Base-by-base conservation (phyloP, 2,329 filamentous ascomycete species). In the Botryotinia narcissicola region DNA sequence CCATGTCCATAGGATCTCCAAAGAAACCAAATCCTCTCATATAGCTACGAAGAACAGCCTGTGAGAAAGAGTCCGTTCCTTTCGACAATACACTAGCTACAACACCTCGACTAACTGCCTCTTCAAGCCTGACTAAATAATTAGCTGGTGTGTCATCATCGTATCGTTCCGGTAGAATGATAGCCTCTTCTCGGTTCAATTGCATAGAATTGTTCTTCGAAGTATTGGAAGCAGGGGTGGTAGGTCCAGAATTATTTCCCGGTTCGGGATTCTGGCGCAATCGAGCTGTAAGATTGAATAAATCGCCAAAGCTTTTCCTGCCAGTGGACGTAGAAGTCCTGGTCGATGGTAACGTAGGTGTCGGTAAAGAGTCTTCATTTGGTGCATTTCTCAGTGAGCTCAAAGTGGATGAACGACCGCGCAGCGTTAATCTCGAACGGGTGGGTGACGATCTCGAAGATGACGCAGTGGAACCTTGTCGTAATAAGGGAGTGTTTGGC, bases 1-100 rank as follows among this genome's bases (percentile, higher is more conserved):
- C 93, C 94, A 99, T 98, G 81, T 99, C 96, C 85, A 99, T 95
- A 0, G 96, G 96, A 78, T 98, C 95, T 42, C 94, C 95, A 79
- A 98, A 98, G 83, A 98, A 98, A 70, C 91, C 90, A 82, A 98
- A 98, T 32, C 92, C 92, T 71, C 95, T 90, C 92, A 98, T 98
- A 80, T 97, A 98, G 80, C 95, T 98, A 74, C 95, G 90, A 73
- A 99, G 83, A 4, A 97, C 94, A 1, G 93, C 90, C 74, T 91
- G 89, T 64, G 91, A 93, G 81, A 98, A 99, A 0, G 90, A 84
- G 78, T 99, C 95, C 3, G 89, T 89, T n/a, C 90, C 93, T 80
- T 97, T 97, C 29, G 94, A 95, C 40, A 99, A 84, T 25, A 93
- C 90, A 64, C 92, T 93, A 22, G 94, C 95, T 77, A 99, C 95